Evolutionary conservation across 257 asterid species (phyloP), one percentile per base, ranked within the genome.

Genomic region (Pogostemon cablin): DNA sequence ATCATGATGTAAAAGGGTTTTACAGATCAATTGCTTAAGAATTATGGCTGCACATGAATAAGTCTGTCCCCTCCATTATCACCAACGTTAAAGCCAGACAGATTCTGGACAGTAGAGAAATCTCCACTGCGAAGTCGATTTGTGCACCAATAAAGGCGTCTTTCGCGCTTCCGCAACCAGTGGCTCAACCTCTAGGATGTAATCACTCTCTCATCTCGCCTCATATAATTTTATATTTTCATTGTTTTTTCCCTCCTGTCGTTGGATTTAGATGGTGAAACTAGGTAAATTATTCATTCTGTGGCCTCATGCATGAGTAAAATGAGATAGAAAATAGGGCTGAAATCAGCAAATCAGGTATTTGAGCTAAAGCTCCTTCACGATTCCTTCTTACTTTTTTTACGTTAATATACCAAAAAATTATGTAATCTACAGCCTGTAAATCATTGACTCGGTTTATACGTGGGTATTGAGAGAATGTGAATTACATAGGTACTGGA

Each of bases 111-210:
- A 89, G 99, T 79, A 88, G 96, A 88, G 99, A 98, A 49, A 87
- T 95, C 83, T 98, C 99, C 7, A 91, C 99, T 9, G 98, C 91
- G 99, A 95, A 81, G 99, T 91, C 62, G 99, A 95, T 82, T 74
- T 95, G 84, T 74, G 78, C 83, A 95, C 99, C n/a, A 89, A 88
- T 32, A 95, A 91, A 88, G 99, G 98, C 79, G 69, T 89, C 43
- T 95, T 88, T 70, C 96, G 96, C 40, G 97, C 96, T 55, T 84
- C 99, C 59, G 79, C 86, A 4, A 97, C 98, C 57, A 79, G 97
- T 9, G 99, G 97, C 47, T 78, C 83, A 57, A 80, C 97, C 41
- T 86, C 95, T 32, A 96, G 90, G 56, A 79, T 89, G 99, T 95
- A 82, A 65, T 84, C 60, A 35, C 64, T 46, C 41, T 69, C 56